Conservation (phyloP, 2,329 filamentous ascomycete species). For the Leptographium radiaticola region DNA sequence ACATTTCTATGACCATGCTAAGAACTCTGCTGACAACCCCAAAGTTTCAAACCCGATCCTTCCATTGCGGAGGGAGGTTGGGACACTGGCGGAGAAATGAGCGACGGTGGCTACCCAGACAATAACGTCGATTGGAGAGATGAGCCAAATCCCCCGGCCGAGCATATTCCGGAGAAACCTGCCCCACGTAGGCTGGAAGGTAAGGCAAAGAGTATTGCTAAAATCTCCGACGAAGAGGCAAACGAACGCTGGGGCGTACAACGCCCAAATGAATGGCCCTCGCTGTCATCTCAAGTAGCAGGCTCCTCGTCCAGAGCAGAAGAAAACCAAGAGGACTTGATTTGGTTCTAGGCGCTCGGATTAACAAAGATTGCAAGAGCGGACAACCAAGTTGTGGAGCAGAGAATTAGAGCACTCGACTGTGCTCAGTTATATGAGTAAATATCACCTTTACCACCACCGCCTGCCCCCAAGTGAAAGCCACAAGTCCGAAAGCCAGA, state of each 20-base stretch:
- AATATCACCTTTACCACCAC: not conserved
- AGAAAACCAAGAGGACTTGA: not conserved
- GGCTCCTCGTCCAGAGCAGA: not conserved
- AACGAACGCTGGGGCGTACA: not conserved
- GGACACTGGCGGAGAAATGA: conserved; percentile 18
- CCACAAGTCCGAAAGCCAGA: not conserved
- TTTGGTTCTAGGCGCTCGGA: not conserved
- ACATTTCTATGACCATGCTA: too few species aligned
- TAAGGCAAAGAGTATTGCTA: not conserved
- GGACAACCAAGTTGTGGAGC: not conserved
- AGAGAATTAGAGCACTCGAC: not conserved
- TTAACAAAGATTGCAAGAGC: not conserved
- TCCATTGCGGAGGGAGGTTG: conserved; percentile 14
- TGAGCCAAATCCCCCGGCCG: not conserved
- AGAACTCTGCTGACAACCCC: not conserved
- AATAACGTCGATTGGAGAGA: not conserved
- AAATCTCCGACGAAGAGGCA: not conserved
- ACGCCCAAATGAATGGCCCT: not conserved
- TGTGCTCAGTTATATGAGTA: not conserved
- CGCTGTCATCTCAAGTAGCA: not conserved
- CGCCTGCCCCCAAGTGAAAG: not conserved
- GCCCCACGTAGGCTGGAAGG: not conserved
- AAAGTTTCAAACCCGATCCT: conserved; percentile 1
- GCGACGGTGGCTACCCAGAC: conserved; percentile 16
- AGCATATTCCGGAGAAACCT: not conserved